Conservation (phyloP, 129 eudicot species). For the Dittrichia graveolens region DNA sequence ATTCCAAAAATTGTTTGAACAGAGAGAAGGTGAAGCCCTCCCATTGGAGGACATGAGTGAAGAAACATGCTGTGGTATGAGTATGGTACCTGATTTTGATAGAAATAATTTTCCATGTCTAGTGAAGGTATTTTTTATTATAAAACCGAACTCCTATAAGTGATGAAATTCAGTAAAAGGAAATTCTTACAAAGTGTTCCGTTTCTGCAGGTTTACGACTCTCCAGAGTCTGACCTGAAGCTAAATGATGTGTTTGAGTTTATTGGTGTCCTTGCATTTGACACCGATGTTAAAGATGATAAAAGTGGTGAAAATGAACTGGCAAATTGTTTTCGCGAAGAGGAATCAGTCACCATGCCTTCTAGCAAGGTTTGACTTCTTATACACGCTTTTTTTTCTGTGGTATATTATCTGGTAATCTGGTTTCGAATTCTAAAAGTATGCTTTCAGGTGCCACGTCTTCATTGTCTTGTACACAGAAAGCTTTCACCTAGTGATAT, state of each 20-base stretch:
- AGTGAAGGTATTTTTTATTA: conserved; percentile 60
- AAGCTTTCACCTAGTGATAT: conserved; percentile 67
- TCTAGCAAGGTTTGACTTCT: conserved; percentile 57
- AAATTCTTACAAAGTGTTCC: background rate
- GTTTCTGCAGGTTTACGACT: conserved; percentile 69
- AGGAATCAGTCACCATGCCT: conserved; percentile 52
- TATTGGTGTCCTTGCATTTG: conserved; percentile 81
- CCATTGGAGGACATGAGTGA: conserved; percentile 28
- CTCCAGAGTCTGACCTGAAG: conserved; percentile 78
- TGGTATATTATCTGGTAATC: too few species aligned
- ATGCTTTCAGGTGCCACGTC: conserved; percentile 76
- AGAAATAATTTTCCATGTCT: conserved; percentile 61
- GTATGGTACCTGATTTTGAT: conserved; percentile 42
- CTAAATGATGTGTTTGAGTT: conserved; percentile 94
- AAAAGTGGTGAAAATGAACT: conserved; percentile 51
- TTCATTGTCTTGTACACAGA: conserved; percentile 79
- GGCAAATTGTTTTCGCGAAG: conserved; percentile 48
- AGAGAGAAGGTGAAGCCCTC: conserved; percentile 58
- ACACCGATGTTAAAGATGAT: conserved; percentile 50
- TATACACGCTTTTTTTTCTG: background rate
- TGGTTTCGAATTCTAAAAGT: background rate
- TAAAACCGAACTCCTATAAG: background rate
- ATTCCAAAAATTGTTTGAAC: conserved; percentile 18
- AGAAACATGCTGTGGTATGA: conserved; percentile 36
- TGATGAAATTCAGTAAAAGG: background rate